Percentiles rank a stretch among this genome's conserved stretches.
phyloP scores from a whole-genome alignment of 208 protist genomes.

The Crithidia expoeki region DNA sequence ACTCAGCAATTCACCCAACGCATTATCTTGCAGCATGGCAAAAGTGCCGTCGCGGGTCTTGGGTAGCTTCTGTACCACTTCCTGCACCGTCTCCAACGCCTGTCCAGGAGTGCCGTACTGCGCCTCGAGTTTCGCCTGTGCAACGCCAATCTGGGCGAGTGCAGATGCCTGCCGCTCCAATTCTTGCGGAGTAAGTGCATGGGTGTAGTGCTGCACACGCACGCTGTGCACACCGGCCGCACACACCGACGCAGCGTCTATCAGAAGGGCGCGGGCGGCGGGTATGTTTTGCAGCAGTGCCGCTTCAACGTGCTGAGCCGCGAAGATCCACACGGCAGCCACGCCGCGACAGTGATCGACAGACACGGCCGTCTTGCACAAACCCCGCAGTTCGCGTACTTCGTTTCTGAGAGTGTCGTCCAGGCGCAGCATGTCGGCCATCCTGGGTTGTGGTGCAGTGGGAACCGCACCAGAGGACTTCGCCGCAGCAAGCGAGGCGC shows the following conservation, averaged over 20 bases:
- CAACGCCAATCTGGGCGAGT: conserved; percentile 44
- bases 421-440: conserved; percentile 16
- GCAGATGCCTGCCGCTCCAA: conserved; percentile 49
- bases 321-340: conserved; percentile 70
- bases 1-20: conserved; percentile 59
- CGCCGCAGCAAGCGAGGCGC: neutral
- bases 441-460: neutral
- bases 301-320: conserved; percentile 63
- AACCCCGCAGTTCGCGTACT: conserved; percentile 41
- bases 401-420: conserved; percentile 19
- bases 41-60: conserved; percentile 69
- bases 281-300: conserved; percentile 34
- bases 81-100: conserved; percentile 66
- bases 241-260: conserved; percentile 39
- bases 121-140: conserved; percentile 34
- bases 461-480: neutral
- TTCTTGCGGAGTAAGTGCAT: conserved; percentile 29
- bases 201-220: conserved; percentile 10
- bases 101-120: conserved; percentile 34
- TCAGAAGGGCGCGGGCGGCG: conserved; percentile 41
- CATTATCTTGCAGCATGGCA: conserved; percentile 44
- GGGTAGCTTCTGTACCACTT: conserved; percentile 66
- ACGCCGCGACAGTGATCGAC: conserved; percentile 48
- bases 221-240: conserved; percentile 17
- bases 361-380: conserved; percentile 48